Evolutionary conservation across 495 filamentous ascomycete genomes (phyloP), one percentile per base, ranked within the genome.

Genomic region (Podospora pseudopauciseta): DNA sequence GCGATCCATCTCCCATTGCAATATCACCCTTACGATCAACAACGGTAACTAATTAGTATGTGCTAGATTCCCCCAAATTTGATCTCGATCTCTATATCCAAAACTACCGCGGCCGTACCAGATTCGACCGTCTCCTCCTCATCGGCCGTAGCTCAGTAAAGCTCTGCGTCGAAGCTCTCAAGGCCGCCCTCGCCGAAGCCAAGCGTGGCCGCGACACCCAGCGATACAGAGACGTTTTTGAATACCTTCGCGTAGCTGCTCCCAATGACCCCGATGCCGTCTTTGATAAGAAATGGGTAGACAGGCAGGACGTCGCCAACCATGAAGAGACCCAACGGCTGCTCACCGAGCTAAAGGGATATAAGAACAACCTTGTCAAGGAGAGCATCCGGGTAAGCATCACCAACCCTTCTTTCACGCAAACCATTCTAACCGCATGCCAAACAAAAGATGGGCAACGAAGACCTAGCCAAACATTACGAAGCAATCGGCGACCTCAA

Each of bases 291-390:
- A 83, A 77, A 13, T 98, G 94, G 95, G 80, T 90, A 5, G 84
- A 88, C 1, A 78, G 79, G 56, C 88, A 82, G 61, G 85, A 85
- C 26, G 86, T 85, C 49, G 76, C 83, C n/a, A 89, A 92, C 68
- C 86, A 86, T 66, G 77, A 78, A 2, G 89, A 93, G 73, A 88
- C 86, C 1, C 86, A 91, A 54, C 86, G 90, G 60, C 80, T 97
- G 67, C 91, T 96, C 70, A 80, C 85, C 5, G 93, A 98, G 74
- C 80, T 99, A 32, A 92, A 92, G 75, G 91, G 90, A 6, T 98
- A 98, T 80, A 99, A 97, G 78, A 96, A 98, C 73, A 99, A 98
- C 70, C 78, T 98, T 49, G 92, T 99, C 70, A 97, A 97, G 76
- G 95, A 99, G 79, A 97, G 94, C 79, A 97, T 98, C 69, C 81